Base-by-base conservation (phyloP, 2,329 filamentous ascomycete genomes). In the Xylariaceae sp. region DNA sequence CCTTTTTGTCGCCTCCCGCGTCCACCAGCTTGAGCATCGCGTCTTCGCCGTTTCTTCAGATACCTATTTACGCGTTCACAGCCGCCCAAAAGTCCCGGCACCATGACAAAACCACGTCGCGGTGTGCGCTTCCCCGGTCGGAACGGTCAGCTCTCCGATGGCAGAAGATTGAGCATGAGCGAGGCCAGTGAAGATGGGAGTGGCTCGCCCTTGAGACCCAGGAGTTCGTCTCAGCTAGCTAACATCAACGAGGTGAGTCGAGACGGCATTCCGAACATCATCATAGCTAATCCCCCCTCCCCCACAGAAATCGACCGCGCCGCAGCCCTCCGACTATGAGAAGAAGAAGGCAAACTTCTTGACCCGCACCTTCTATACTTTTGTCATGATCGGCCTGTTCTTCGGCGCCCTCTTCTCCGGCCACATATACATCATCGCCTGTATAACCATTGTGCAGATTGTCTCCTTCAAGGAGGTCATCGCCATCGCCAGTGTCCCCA, bases 301-400 rank as follows among this genome's bases (percentile, higher is more conserved):
- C 21, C 45, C 78, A 73, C 76, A 74, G 56, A 61, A 67, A 10
- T 59, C 68, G 7, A 67, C 73, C 50, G 65, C 70, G 49, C 64
- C 57, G 23, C 54, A 55, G 27, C 47, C 79, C 22, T 55, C 81
- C 57, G 93, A 96, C 52, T 96, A 94, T 67, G 90, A 97, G 65
- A 97, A 97, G 81, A 98, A 98, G 72, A 96, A 95, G 74, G 86
- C 90, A 67, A 95, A 93, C 67, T 97, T 98, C 74, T 87, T 96
- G 62, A 95, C 90, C 32, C 85, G 93, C 61, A 92, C 92, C 44
- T 89, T 96, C 76, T 98, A 93, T 93, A 96, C 89, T 3, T 85
- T 98, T 54, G 85, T 95, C 70, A 98, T 98, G 93, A 95, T 98
- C 59, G 86, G 76, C 44, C 79, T 82, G 62, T 98, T 98, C 78